These are phyloP conservation scores for Talaromyces sp. DNA, from an alignment of 2,329 filamentous ascomycete species.

Conservation along the genomic window DNA sequence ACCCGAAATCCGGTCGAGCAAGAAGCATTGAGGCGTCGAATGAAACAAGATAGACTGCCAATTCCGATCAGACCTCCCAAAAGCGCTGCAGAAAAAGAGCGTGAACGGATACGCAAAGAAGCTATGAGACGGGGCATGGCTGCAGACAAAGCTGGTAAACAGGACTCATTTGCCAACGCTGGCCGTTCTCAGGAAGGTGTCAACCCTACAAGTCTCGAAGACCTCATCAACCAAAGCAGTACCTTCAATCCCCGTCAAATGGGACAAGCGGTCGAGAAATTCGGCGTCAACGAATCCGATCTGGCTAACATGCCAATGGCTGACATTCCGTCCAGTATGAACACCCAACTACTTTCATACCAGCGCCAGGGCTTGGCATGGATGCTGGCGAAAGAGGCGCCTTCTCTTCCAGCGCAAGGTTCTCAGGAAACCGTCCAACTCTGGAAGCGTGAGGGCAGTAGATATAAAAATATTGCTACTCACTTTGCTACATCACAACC, in stretches of 20 bases:
- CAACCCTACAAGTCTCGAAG: constrained; percentile 47
- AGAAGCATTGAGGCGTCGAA: constrained; percentile 50
- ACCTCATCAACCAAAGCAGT: constrained; percentile 61
- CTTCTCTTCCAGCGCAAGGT: constrained; percentile 54
- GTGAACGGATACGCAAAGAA: constrained; percentile 43
- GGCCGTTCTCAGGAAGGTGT: constrained; percentile 23
- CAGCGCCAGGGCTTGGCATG: constrained; percentile 74
- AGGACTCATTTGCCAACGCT: constrained; percentile 29
- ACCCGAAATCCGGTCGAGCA: constrained; percentile 51
- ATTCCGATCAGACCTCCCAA: constrained; percentile 19
- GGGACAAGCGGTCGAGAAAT: constrained; percentile 59
- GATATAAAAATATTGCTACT: constrained; percentile 64
- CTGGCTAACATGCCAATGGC: constrained; percentile 68
- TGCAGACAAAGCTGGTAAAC: constrained; percentile 9
- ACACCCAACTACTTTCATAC: constrained; percentile 68
- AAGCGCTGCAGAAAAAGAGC: constrained; percentile 28
- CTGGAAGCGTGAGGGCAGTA: constrained; percentile 57
- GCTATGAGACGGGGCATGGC: constrained; percentile 27
- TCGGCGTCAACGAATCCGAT: constrained; percentile 65
- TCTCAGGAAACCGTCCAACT: constrained; percentile 65
- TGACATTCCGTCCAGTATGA: constrained; percentile 58
- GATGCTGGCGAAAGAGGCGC: constrained; percentile 72
- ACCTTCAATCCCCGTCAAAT: constrained; percentile 61
- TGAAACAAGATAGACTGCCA: constrained; percentile 62
- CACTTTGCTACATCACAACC: constrained; percentile 55